Evolutionary conservation across 441 rosid species (phyloP).

Genomic region (Codiaeum variegatum): DNA sequence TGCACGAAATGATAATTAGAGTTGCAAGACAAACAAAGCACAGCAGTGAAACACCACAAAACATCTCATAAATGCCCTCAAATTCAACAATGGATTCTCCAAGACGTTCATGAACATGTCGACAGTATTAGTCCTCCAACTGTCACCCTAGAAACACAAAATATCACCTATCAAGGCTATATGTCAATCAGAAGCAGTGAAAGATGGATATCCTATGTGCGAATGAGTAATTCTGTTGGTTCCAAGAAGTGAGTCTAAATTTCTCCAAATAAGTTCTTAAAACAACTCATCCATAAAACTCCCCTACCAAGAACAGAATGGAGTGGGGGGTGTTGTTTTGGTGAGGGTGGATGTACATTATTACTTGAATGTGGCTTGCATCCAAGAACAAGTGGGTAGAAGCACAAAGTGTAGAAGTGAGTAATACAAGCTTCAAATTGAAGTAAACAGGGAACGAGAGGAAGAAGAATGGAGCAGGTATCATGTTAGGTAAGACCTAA

Average conservation of each 20-base stretch:
- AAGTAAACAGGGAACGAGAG: too few species aligned
- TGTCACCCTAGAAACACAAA: neutral
- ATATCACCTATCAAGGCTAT: neutral
- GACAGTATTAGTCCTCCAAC: neutral
- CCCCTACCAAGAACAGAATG: neutral
- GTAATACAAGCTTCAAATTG: too few species aligned
- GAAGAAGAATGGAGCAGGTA: too few species aligned
- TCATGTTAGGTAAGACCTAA: too few species aligned
- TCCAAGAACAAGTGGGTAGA: too few species aligned
- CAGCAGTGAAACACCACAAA: neutral
- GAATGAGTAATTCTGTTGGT: neutral
- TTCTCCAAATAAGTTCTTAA: neutral
- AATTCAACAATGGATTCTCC: neutral
- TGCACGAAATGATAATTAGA: neutral
- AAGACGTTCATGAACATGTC: neutral
- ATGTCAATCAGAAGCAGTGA: neutral
- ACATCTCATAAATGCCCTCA: neutral
- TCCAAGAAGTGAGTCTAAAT: neutral
- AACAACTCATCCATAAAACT: neutral
- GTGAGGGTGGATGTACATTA: neutral
- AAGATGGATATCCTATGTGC: neutral
- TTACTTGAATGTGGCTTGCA: too few species aligned
- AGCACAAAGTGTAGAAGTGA: too few species aligned
- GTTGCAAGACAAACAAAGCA: neutral
- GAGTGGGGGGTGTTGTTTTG: neutral